Evolutionary conservation across 164 flowering plant species (phyloP), one percentile per base, ranked within the genome.

Genomic region (Umbilicus rupestris): DNA sequence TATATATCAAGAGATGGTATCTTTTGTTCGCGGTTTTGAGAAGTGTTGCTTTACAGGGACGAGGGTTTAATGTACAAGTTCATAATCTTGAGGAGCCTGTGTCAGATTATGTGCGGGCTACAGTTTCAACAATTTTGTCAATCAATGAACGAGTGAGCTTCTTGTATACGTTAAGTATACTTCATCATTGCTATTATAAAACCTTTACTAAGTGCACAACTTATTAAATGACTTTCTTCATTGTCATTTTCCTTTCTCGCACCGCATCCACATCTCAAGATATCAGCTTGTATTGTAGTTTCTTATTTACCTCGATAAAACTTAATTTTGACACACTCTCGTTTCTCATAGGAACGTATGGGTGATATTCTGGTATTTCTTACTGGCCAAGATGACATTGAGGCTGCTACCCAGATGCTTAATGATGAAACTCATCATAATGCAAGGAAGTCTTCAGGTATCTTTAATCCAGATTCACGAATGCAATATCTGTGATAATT

Each of bases 311-410:
- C 29, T 24, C 6, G 16, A 24, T 1, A n/a, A n/a, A n/a, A n/a
- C 3, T 41, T 19, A 4, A 24, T 69, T 33, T 63, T 35, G 30
- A 10, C 28, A 52, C 60, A 31, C 69, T 66, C 24, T 59, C 63
- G 39, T 75, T 62, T 67, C 52, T 14, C 69, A 11, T 69, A 94
- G 99, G 96, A 89, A 71, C 87, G 97, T 19, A 68, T 75, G 72
- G 99, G 99, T 7, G 96, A 94, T 82, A 79, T 94, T 69, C 78
- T 94, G 66, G 90, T 90, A 66, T 91, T 94, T 78, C 92, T 94
- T 52, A 91, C 97, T 14, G 99, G 99, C 70, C 96, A 94, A 84
- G 96, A 94, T 82, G 99, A 94, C 79, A 94, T 94, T 72, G 94
- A 94, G 75, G 82, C 96, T 71, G 90, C 96, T 66, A 81, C 80